Conservation (phyloP, 805 yeast genomes). For the Candida argentea region DNA sequence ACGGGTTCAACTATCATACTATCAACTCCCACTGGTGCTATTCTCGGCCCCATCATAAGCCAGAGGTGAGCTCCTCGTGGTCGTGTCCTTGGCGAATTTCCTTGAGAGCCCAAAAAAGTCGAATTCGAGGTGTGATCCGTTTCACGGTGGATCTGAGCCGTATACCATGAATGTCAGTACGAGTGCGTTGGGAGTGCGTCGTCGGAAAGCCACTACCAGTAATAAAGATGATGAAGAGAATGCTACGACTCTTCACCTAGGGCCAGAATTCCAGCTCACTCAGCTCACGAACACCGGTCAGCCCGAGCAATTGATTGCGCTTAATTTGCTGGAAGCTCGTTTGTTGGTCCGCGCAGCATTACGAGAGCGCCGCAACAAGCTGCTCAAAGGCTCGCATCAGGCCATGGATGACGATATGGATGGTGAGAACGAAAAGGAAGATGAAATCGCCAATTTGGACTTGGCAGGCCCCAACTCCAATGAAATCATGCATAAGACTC, state of each 20-base stretch:
- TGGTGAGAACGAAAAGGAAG: constrained; percentile 32
- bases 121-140: too few species aligned
- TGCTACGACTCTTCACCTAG: constrained; percentile 76
- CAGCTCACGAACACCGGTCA: constrained; percentile 79
- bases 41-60: too few species aligned
- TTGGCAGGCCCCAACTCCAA: constrained; percentile 65
- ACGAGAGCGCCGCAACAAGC: constrained; percentile 43
- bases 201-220: constrained; percentile 50
- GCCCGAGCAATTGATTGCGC: constrained; percentile 65
- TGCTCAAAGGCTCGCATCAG: constrained; percentile 22
- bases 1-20: too few species aligned
- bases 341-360: constrained; percentile 84
- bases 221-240: constrained; percentile 85
- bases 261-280: constrained; percentile 81
- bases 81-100: too few species aligned
- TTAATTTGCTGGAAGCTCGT: constrained; percentile 85
- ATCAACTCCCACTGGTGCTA: too few species aligned
- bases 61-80: too few species aligned
- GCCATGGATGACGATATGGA: constrained; percentile 18
- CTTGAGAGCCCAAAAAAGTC: too few species aligned
- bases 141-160: too few species aligned
- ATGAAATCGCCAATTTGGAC: constrained; percentile 35
- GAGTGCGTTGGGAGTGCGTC: constrained; percentile 75
- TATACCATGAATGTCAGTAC: constrained; percentile 89
- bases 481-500: constrained; percentile 84